These are phyloP conservation scores for Salix suchowensis DNA, from an alignment of 345 rosid genomes.

Conservation along the genomic window DNA sequence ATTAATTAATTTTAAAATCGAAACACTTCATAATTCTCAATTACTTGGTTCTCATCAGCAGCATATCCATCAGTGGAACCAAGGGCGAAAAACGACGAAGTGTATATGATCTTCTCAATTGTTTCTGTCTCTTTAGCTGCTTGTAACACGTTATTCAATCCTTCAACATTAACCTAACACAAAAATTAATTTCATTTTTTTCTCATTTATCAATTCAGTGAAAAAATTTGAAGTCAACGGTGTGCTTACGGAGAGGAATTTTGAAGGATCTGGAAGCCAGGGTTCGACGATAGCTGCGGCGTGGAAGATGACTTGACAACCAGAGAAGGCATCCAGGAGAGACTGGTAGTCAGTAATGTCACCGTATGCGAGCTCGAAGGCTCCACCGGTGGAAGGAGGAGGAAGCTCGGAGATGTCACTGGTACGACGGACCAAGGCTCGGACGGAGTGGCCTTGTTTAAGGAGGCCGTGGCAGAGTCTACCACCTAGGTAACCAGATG, in stretches of 20 bases:
- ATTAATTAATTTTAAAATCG: no score
- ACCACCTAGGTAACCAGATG: constrained; percentile 79
- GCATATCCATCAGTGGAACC: constrained; percentile 78
- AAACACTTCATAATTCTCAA: no score
- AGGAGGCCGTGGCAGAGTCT: constrained; percentile 69
- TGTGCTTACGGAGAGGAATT: constrained; percentile 56
- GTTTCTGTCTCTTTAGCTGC: constrained; percentile 56
- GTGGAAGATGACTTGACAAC: constrained; percentile 73
- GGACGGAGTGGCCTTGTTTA: constrained; percentile 52
- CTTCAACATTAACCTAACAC: constrained; percentile 73
- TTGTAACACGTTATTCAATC: constrained; percentile 64
- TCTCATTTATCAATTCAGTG: not conserved
- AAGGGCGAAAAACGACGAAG: constrained; percentile 86
- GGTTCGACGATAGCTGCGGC: constrained; percentile 86
- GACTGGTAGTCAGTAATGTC: constrained; percentile 72
- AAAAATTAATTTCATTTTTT: not conserved
- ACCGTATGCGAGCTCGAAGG: constrained; percentile 62
- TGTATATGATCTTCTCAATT: constrained; percentile 60
- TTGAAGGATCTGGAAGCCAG: constrained; percentile 82
- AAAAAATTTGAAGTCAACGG: not conserved
- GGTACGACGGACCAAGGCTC: constrained; percentile 80
- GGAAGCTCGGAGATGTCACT: constrained; percentile 70
- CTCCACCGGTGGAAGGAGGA: constrained; percentile 14
- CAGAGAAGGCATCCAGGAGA: constrained; percentile 57
- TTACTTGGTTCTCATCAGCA: constrained; percentile 39